A percentile compares a stretch with the other conserved stretches of the same genome.
These are phyloP conservation scores for Setomelanomma holmii DNA, from an alignment of 2,329 filamentous ascomycete species.

Conservation along the genomic window DNA sequence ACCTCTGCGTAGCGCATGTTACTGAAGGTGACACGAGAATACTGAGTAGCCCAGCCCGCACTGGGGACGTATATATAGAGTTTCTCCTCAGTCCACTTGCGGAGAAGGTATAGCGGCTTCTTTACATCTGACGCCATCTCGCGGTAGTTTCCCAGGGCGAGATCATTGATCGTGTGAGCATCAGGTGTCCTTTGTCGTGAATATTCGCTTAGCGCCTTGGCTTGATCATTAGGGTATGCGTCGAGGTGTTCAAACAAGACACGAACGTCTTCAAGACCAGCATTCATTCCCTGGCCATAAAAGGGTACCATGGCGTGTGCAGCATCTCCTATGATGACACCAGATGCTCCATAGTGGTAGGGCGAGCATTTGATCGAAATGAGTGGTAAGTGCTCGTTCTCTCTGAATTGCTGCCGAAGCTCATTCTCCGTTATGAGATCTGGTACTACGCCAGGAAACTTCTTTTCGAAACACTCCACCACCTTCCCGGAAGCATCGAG, in stretches of 20 bases:
- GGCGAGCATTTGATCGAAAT: conserved; percentile 93
- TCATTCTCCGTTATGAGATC: conserved; percentile 71
- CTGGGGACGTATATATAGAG: conserved; percentile 77
- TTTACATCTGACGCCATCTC: conserved; percentile 92
- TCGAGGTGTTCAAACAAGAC: conserved; percentile 86
- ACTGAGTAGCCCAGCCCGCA: conserved; percentile 90
- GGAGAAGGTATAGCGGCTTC: conserved; percentile 75
- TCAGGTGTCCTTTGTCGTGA: conserved; percentile 76
- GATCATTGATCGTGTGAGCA: conserved; percentile 87
- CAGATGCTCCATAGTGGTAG: conserved; percentile 79
- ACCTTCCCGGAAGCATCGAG: conserved; percentile 71
- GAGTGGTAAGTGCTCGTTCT: conserved; percentile 88
- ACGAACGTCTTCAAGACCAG: conserved; percentile 91
- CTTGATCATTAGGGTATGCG: conserved; percentile 59
- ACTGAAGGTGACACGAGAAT: conserved; percentile 89
- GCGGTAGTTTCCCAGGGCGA: conserved; percentile 88
- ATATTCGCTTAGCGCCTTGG: conserved; percentile 72
- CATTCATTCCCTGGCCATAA: conserved; percentile 98
- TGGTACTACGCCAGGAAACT: conserved; percentile 85
- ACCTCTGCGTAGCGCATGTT: conserved; percentile 92
- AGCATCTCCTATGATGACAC: conserved; percentile 88
- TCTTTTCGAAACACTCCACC: conserved; percentile 75
- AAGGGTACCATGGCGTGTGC: conserved; percentile 99
- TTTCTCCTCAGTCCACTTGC: conserved; percentile 87
- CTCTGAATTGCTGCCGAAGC: conserved; percentile 75